Conservation (phyloP, 139 green algal genomes). For the Coccomyxa sp. region DNA sequence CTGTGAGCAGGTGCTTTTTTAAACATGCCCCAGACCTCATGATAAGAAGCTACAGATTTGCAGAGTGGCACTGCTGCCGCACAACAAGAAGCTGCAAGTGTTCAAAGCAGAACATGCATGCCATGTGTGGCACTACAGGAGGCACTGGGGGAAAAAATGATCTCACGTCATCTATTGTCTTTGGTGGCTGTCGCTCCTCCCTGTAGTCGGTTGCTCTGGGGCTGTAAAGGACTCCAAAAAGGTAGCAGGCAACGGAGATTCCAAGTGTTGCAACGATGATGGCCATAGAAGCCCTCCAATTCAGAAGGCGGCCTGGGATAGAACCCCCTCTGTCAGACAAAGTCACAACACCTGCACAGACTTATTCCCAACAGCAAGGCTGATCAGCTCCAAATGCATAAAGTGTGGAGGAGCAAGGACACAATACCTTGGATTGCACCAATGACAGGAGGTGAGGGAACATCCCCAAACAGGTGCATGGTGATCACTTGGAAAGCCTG, state of each 20-base stretch:
- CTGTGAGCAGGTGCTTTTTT: too few species aligned
- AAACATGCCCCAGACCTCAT: too few species aligned
- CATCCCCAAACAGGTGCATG: slow-evolving; percentile 90
- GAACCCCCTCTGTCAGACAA: background rate
- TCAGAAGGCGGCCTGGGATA: background rate
- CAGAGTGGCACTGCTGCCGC: too few species aligned
- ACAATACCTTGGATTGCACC: slow-evolving; percentile 63
- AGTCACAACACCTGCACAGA: background rate
- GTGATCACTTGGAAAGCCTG: slow-evolving; percentile 43
- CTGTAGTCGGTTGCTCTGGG: background rate
- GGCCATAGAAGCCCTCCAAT: background rate
- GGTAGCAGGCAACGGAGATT: background rate
- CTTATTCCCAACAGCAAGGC: background rate
- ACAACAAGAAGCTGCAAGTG: too few species aligned
- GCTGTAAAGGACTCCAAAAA: background rate
- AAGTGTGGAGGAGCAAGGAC: too few species aligned
- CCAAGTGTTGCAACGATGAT: background rate
- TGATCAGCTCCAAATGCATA: too few species aligned
- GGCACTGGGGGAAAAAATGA: too few species aligned
- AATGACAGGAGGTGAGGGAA: slow-evolving; percentile 85
- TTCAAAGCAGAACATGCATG: too few species aligned
- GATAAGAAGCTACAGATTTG: too few species aligned
- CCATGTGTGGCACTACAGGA: too few species aligned
- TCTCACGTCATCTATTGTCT: too few species aligned
- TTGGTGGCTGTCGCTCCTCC: background rate